These are phyloP conservation scores for Malbranchea zuffiana DNA, from an alignment of 2,329 filamentous ascomycete genomes.

Conservation along the genomic window DNA sequence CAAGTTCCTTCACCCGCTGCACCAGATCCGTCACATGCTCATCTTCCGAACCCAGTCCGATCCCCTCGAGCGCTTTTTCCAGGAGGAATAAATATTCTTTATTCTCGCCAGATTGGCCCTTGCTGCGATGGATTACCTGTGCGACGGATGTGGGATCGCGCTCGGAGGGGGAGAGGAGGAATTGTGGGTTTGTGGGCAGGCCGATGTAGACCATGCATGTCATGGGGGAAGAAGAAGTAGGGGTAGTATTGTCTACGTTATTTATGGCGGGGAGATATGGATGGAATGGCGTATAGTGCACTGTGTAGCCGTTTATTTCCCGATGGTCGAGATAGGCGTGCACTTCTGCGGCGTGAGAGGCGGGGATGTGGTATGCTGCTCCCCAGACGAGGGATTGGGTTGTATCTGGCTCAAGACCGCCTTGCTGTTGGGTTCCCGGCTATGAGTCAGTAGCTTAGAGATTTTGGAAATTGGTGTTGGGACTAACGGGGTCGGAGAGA, in stretches of 20 bases:
- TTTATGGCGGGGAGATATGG: conserved; percentile 35
- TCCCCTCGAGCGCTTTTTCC: conserved; percentile 59
- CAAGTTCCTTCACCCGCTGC: conserved; percentile 55
- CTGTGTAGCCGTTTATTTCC: conserved; percentile 94
- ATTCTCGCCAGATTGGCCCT: conserved; percentile 80
- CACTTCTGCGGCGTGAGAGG: conserved; percentile 64
- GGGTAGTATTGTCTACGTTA: conserved; percentile 25
- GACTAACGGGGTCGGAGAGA: conserved; percentile 10
- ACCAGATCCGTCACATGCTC: conserved; percentile 77
- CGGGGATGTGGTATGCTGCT: conserved; percentile 74
- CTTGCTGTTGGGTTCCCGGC: conserved; percentile 20
- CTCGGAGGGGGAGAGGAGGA: conserved; percentile 44
- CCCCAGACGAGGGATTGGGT: conserved; percentile 59
- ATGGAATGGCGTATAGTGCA: conserved; percentile 80
- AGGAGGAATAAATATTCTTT: conserved; percentile 77
- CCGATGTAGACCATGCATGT: conserved; percentile 81
- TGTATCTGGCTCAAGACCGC: conserved; percentile 24
- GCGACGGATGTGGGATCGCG: conserved; percentile 71
- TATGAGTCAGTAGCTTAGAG: neutral
- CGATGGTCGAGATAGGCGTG: conserved; percentile 86
- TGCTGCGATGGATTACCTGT: conserved; percentile 63
- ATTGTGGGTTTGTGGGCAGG: conserved; percentile 84
- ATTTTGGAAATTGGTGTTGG: conserved; percentile 1
- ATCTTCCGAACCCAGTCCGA: conserved; percentile 70
- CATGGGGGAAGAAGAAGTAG: conserved; percentile 27